Evolutionary conservation across 495 filamentous ascomycete species (phyloP).

Genomic region (Neurospora cerealis): DNA sequence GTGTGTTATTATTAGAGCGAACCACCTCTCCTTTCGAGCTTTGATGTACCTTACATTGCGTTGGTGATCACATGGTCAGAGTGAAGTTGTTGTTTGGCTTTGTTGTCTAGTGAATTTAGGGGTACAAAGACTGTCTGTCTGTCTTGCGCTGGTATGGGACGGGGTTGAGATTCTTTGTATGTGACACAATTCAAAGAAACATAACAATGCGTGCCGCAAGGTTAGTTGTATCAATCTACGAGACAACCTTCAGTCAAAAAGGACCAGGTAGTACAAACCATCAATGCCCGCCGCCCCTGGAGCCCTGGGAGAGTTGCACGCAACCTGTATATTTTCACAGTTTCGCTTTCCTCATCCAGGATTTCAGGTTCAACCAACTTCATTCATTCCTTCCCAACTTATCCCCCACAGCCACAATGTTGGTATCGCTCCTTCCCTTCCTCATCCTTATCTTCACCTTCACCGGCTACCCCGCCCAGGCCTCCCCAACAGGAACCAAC

Average conservation of each 20-base stretch:
- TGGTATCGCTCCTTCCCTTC: neutral
- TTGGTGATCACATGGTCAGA: neutral
- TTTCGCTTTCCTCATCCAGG: neutral
- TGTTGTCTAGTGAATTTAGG: neutral
- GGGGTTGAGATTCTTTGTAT: neutral
- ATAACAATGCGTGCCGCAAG: neutral
- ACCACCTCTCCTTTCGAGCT: neutral
- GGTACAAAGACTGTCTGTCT: neutral
- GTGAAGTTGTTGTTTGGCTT: neutral
- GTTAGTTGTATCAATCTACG: too few species aligned
- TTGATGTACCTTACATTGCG: neutral
- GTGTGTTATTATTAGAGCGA: neutral
- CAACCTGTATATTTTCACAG: neutral
- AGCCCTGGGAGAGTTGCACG: neutral
- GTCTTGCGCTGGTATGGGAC: neutral
- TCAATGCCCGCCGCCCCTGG: neutral
- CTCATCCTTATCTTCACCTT: neutral
- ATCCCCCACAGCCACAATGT: neutral
- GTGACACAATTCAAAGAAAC: neutral
- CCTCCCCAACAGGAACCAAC: neutral
- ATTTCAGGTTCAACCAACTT: neutral
- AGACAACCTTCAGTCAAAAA: too few species aligned
- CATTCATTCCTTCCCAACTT: neutral
- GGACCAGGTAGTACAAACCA: too few species aligned
- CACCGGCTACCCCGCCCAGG: neutral